Conservation (phyloP, 768 basidiomycete genomes). For the Tylopilus intermedius region DNA sequence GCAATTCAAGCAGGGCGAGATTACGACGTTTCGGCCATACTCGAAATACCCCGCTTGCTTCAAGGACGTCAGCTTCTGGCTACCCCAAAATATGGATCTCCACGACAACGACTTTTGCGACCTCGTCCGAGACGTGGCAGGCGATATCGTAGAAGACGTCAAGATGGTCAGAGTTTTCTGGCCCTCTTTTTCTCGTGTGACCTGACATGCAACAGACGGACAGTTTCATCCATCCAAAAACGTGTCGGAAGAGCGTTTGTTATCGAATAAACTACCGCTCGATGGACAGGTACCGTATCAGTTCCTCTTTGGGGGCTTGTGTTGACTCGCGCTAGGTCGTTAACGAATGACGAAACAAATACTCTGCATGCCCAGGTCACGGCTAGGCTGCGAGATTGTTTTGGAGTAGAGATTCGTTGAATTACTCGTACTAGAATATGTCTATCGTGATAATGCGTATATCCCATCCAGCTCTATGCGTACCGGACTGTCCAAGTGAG, state of each 20-base stretch:
- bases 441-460: constrained; percentile 31
- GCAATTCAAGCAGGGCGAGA: constrained; percentile 75
- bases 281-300: constrained; percentile 74
- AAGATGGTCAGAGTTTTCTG: constrained; percentile 52
- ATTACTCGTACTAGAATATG: constrained; percentile 39
- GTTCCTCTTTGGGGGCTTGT: neutral
- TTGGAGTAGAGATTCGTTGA: constrained; percentile 86
- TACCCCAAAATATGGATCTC: constrained; percentile 47
- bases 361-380: constrained; percentile 63
- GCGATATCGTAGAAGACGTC: constrained; percentile 89
- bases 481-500: neutral
- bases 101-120: constrained; percentile 99
- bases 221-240: constrained; percentile 85
- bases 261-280: constrained; percentile 93
- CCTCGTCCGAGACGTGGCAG: constrained; percentile 85
- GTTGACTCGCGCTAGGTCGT: constrained; percentile 46
- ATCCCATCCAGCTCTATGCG: constrained; percentile 17
- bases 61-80: constrained; percentile 96
- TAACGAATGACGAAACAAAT: constrained; percentile 89
- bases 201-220: constrained; percentile 62
- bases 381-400: constrained; percentile 49
- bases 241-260: constrained; percentile 70
- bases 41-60: constrained; percentile 89
- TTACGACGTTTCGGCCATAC: constrained; percentile 83
- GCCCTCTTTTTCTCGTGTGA: neutral